phyloP scores from a whole-genome alignment of 1,284 basidiomycete species.

The Cutaneotrichosporon cavernicola region DNA sequence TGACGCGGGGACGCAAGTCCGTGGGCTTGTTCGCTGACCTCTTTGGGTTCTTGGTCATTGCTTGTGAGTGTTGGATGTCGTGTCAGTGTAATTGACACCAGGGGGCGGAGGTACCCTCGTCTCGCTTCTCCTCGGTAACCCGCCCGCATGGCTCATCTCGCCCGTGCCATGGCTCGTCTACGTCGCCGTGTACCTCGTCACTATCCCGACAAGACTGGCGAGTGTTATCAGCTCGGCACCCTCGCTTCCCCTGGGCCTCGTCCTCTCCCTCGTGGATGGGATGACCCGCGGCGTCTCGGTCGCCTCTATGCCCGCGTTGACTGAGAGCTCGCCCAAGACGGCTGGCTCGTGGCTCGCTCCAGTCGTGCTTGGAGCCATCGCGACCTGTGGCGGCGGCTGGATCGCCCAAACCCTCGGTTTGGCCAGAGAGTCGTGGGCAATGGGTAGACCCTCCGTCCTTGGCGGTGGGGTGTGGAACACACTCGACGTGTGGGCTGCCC shows the following conservation, averaged over 20 bases:
- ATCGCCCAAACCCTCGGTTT: slow-evolving; percentile 38
- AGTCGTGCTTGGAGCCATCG: slow-evolving; percentile 38
- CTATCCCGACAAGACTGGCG: slow-evolving; percentile 36
- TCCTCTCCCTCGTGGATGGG: slow-evolving; percentile 36
- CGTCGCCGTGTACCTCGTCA: slow-evolving; percentile 32
- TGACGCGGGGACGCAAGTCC: slow-evolving; percentile 31
- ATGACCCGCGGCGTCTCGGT: slow-evolving; percentile 37
- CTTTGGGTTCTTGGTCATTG: slow-evolving; percentile 42
- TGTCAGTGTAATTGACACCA: slow-evolving; percentile 18
- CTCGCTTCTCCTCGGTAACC: slow-evolving; percentile 39
- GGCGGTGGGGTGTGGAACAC: slow-evolving; percentile 36
- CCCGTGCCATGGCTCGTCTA: slow-evolving; percentile 46
- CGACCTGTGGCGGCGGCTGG: slow-evolving; percentile 40
- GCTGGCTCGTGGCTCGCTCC: slow-evolving; percentile 29
- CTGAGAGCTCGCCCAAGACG: slow-evolving; percentile 8
- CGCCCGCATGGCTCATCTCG: slow-evolving; percentile 46
- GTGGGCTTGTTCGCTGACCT: slow-evolving; percentile 30
- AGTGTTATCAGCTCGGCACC: slow-evolving; percentile 30
- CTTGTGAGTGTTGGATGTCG: slow-evolving; percentile 38
- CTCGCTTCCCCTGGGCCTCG: slow-evolving; percentile 34
- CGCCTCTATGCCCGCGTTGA: slow-evolving; percentile 27
- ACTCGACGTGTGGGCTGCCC: slow-evolving; percentile 43
- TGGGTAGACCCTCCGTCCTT: slow-evolving; percentile 35
- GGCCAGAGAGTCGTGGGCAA: slow-evolving; percentile 31
- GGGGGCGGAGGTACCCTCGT: slow-evolving; percentile 48